Percentiles rank a stretch among this genome's conserved stretches.
These are phyloP conservation scores for Polytrichum formosum DNA, from an alignment of 225 moss, liverwort and hornwort genomes.

Conservation along the genomic window DNA sequence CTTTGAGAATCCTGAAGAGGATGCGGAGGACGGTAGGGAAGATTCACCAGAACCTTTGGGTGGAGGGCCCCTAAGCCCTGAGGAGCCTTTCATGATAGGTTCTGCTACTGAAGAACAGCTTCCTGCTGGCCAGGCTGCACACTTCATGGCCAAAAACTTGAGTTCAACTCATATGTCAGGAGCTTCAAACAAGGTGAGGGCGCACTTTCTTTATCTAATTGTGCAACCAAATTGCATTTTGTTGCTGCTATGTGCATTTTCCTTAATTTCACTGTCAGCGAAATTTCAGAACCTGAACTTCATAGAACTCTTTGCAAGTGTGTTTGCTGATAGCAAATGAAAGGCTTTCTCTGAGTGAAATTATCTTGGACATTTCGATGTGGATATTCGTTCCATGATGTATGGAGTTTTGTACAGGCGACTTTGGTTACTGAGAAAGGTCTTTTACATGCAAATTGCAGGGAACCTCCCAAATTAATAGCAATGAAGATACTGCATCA, in stretches of 20 bases:
- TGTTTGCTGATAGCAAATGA: too few relatives aligned
- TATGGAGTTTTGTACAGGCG: too few relatives aligned
- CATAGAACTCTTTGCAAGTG: neutral
- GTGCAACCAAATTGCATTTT: neutral
- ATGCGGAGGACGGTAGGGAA: slow-evolving; percentile 9
- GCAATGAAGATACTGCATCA: slow-evolving; percentile 30
- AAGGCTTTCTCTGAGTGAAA: too few relatives aligned
- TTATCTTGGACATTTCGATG: too few relatives aligned
- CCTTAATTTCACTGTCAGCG: neutral
- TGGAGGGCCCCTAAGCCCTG: slow-evolving; percentile 21
- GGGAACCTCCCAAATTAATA: slow-evolving; percentile 21
- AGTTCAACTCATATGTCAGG: slow-evolving; percentile 21
- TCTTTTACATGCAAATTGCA: slow-evolving; percentile 4
- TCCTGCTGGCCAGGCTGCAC: slow-evolving; percentile 20
- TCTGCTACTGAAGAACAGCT: slow-evolving; percentile 66
- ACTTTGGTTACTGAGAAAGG: neutral
- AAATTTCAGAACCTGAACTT: neutral
- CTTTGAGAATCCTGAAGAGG: slow-evolving; percentile 21
- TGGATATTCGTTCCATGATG: too few relatives aligned
- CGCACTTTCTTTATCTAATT: slow-evolving; percentile 2
- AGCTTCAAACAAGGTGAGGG: slow-evolving; percentile 38
- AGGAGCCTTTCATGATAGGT: slow-evolving; percentile 31
- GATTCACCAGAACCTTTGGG: slow-evolving; percentile 16
- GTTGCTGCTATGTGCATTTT: neutral
- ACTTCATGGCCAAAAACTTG: slow-evolving; percentile 13